Base-by-base conservation (phyloP, 2,329 filamentous ascomycete species). In the Rhytidhysteron rufulum region DNA sequence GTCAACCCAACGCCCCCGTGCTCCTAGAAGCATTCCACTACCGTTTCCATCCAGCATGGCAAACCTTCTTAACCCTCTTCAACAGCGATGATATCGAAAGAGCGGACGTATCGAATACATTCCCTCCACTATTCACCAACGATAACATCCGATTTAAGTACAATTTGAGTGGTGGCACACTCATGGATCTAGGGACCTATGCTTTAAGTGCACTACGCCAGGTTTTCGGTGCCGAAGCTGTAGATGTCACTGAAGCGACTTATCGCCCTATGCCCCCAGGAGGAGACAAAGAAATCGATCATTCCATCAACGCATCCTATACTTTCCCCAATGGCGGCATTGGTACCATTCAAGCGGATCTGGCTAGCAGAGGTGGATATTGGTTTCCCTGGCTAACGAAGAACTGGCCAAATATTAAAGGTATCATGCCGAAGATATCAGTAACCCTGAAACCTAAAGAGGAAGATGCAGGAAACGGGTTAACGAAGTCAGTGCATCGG, bases 21-120 rank as follows among this genome's bases (percentile, higher is more conserved):
- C 43, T 72, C 16, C 60, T 73, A 37, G 70, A 73, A 54, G 70
- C 70, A 3, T 60, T 62, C 40, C 67, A 70, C 43, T 70, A 67
- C 57, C 64, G 66, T 34, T 70, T 71, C 47, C 66, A 71, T 47
- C 69, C 69, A 0, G 62, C 66, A 0, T 63, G 66, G 41, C 60
- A 65, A 45, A 38, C 50, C 5, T 65, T 65, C 41, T 50, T 63
- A 11, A 45, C 57, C 2, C 54, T 69, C 7, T 55, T 70, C 39
- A 53, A 67, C 22, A 48, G 52, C 4, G 44, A 47, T 3, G 48
- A 61, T 34, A 60, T 69, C 25, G 60, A 63, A 17, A 45, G 55
- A 5, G 57, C 63, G 5, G 47, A 63, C 10, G 55, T 50, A 4
- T 58, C 51, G 4, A 50, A 57, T 21, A 49, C 52, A 2, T 25